phyloP scores from a whole-genome alignment of 2,329 filamentous ascomycete genomes.

The Trichoderma arundinaceum region DNA sequence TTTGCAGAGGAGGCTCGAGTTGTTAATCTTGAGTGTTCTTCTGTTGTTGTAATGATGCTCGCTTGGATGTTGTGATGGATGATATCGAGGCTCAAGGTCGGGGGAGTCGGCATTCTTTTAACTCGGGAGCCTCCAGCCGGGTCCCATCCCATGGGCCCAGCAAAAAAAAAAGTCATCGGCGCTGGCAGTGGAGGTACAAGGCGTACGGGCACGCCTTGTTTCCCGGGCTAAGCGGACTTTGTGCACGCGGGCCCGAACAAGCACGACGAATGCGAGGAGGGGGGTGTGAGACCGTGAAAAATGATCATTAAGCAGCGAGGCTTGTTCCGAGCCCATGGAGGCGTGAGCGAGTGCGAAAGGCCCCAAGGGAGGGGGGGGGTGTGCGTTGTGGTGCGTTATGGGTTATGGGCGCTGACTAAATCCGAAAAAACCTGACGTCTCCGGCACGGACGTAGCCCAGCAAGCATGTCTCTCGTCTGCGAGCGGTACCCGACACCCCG shows the following conservation, averaged over 20 bases:
- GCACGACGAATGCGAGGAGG: constrained; percentile 29
- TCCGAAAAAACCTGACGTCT: constrained; percentile 19
- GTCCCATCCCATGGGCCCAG: constrained; percentile 24
- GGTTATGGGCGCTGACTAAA: constrained; percentile 31
- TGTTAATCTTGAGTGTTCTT: background rate
- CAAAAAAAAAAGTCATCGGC: constrained; percentile 13
- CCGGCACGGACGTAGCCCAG: constrained; percentile 22
- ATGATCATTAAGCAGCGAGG: constrained; percentile 11
- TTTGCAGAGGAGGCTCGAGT: background rate
- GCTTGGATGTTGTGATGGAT: constrained; percentile 13
- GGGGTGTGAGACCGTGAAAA: constrained; percentile 19
- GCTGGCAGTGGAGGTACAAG: constrained; percentile 22
- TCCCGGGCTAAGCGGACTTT: constrained; percentile 33
- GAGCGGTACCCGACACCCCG: constrained; percentile 28
- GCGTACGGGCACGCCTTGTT: constrained; percentile 16
- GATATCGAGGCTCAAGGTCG: constrained; percentile 30
- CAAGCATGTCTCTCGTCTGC: constrained; percentile 16
- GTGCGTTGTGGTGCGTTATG: background rate
- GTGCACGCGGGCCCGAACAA: constrained; percentile 29
- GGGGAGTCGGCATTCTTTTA: constrained; percentile 38
- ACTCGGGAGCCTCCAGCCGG: constrained; percentile 32
- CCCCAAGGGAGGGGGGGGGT: constrained; percentile 6
- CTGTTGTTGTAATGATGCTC: constrained; percentile 15
- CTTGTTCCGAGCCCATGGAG: background rate
- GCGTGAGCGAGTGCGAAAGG: background rate